phyloP scores from a whole-genome alignment of 192 early-diverging fungal genomes.

The Phycomyces blakesleeanus region DNA sequence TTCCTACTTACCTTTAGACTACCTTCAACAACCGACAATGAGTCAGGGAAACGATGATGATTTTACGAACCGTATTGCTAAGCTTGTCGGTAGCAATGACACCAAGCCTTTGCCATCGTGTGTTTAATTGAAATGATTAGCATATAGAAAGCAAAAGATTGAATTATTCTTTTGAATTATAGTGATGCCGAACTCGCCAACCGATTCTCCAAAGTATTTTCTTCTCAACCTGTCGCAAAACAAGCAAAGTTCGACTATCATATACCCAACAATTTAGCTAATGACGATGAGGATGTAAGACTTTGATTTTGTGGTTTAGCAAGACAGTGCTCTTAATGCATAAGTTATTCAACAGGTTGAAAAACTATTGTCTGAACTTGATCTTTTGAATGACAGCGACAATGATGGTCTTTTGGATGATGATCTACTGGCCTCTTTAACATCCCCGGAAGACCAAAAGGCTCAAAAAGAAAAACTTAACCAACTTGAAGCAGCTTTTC shows the following conservation, averaged over 20 bases:
- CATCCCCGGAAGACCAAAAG: too few species aligned
- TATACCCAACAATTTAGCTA: not conserved
- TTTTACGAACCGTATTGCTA: too few species aligned
- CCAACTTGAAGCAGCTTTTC: too few species aligned
- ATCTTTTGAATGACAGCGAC: not conserved
- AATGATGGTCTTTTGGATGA: not conserved
- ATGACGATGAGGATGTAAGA: not conserved
- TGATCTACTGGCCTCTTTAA: not conserved
- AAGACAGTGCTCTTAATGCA: not conserved
- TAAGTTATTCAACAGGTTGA: slow-evolving; percentile 1
- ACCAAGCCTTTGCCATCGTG: too few species aligned
- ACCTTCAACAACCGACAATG: too few species aligned
- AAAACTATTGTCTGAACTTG: not conserved
- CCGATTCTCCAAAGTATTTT: slow-evolving; percentile 7
- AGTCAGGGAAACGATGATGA: too few species aligned
- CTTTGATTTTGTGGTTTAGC: not conserved
- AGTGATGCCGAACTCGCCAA: slow-evolving; percentile 8
- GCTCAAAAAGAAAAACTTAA: too few species aligned
- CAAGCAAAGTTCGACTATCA: slow-evolving; percentile 11
- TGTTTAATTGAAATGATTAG: too few species aligned
- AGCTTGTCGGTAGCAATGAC: too few species aligned
- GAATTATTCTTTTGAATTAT: not conserved
- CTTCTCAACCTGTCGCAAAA: slow-evolving; percentile 1
- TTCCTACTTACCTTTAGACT: too few species aligned
- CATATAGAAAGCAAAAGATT: too few species aligned